Evolutionary conservation across 257 asterid species (phyloP), one percentile per base, ranked within the genome.

Genomic region (Perilla frutescens): DNA sequence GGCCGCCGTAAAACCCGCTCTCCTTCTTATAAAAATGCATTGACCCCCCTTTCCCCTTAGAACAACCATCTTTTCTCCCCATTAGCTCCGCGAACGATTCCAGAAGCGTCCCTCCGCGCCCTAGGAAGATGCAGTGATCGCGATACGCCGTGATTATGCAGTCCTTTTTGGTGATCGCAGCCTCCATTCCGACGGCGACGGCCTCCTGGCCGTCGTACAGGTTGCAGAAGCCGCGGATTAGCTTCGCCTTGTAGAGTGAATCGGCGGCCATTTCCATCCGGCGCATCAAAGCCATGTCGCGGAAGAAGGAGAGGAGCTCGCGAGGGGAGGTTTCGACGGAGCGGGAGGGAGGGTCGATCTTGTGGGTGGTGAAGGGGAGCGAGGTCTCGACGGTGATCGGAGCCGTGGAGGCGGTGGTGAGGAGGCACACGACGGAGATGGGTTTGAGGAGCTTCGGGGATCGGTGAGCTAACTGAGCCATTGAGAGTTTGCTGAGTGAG

Each of bases 231-330:
- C 99, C 99, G n/a, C 98, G 92, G 81, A 93, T 91, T 4, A 93
- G 83, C 61, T 93, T 93, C 1, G 98, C 88, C 77, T 93, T 93
- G 79, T 93, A 93, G 36, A 93, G 97, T 3, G 98, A 91, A 53
- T 94, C 98, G 59, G 98, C 94, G 8, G 97, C 95, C 80, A 94
- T 89, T 74, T 94, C 99, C 99, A 90, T 94, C 0, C 97, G 91
- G 36, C 99, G 95, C 99, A 94, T 94, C 36, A 83, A 62, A 1
- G 90, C 87, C 97, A 94, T 91, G 73, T 86, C 91, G 50, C 78
- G 84, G 88, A 82, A 94, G 86, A 94, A 94, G 53, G 86, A 39
- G 75, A 94, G 82, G 48, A 94, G 91, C 58, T 94, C 96, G 32
- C 80, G 62, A 0, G 96, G 79, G 29, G 81, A 65, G 29, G 97